phyloP scores from a whole-genome alignment of 306 rosid genomes.

The Adenanthera pavonina region DNA sequence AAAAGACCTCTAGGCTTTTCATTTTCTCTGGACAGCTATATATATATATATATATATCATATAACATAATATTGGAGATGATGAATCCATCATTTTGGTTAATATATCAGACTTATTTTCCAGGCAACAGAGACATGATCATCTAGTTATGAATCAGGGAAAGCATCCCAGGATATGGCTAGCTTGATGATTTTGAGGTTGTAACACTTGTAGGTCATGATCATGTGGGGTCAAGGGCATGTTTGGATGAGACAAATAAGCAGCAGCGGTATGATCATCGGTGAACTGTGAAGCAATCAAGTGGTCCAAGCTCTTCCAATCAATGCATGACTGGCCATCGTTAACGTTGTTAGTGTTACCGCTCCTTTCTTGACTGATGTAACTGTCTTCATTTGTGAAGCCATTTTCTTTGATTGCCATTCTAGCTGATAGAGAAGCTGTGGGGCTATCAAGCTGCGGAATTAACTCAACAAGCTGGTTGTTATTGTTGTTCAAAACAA shows the following conservation, averaged over 20 bases:
- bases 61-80: slow-evolving; percentile 16
- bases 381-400: slow-evolving; percentile 44
- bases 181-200: slow-evolving; percentile 42
- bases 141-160: slow-evolving; percentile 58
- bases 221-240: slow-evolving; percentile 45
- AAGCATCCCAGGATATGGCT: slow-evolving; percentile 63
- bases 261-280: slow-evolving; percentile 7
- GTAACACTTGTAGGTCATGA: slow-evolving; percentile 37
- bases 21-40: slow-evolving; percentile 37
- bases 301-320: slow-evolving; percentile 71
- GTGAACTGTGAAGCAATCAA: slow-evolving; percentile 56
- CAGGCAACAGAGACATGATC: slow-evolving; percentile 23
- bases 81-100: slow-evolving; percentile 40
- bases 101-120: slow-evolving; percentile 30
- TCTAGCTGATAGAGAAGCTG: slow-evolving; percentile 46
- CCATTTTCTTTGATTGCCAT: slow-evolving; percentile 45
- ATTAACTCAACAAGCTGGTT: slow-evolving; percentile 50
- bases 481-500: slow-evolving; percentile 48
- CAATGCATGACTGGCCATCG: slow-evolving; percentile 40
- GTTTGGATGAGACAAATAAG: slow-evolving; percentile 47
- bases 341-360: slow-evolving; percentile 15
- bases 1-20: slow-evolving; percentile 26
- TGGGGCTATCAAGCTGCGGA: slow-evolving; percentile 71
- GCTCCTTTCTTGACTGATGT: slow-evolving; percentile 45
- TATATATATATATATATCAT: background rate